Evolutionary conservation across 805 yeast genomes (phyloP), one percentile per base, ranked within the genome.

Genomic region (Teunomyces atbi): DNA sequence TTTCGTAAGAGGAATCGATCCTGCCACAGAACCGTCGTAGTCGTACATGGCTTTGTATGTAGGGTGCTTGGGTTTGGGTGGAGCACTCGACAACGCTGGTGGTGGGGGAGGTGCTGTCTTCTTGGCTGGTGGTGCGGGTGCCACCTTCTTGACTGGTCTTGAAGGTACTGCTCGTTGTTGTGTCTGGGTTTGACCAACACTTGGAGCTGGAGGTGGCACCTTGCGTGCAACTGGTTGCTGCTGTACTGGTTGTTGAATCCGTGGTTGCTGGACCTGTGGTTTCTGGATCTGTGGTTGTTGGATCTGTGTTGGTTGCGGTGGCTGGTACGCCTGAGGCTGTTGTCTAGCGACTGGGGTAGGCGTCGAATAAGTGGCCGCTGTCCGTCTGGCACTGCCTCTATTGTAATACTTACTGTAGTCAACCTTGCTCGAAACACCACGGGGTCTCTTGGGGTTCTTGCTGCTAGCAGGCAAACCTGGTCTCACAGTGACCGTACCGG

Each of bases 21-120:
- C 84, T 11, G 84, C 77, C 13, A 92, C 94, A 1, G 90, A 79
- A 5, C 97, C 97, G 16, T 83, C 86, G 65, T 87, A 92, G 56
- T 90, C 97, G 61, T 86, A 92, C 32, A 89, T 80, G 0, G 96
- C 98, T 57, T 82, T 83, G 64, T 74, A 94, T 2, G 87, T 84
- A 21, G 97, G 96, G 60, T 71, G 80, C 44, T 83, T 74, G 1
- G 90, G 86, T 46, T 74, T 69, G 2, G 79, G 76, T 3, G 75
- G 68, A 1, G 67, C 57, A 0, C 84, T 75, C 16, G 41, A 27
- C 4, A 40, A 30, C 1, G 86, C 82, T 1, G 90, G 84, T 5
- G 77, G 74, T 5, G 74, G 71, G 8, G 69, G 66, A 12, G 69
- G 66, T 2, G 69, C 69, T 1, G 62, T 56, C 50, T 65, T 69